These are phyloP conservation scores for Carnegiea gigantea DNA, from an alignment of 179 eudicot genomes.

Conservation along the genomic window DNA sequence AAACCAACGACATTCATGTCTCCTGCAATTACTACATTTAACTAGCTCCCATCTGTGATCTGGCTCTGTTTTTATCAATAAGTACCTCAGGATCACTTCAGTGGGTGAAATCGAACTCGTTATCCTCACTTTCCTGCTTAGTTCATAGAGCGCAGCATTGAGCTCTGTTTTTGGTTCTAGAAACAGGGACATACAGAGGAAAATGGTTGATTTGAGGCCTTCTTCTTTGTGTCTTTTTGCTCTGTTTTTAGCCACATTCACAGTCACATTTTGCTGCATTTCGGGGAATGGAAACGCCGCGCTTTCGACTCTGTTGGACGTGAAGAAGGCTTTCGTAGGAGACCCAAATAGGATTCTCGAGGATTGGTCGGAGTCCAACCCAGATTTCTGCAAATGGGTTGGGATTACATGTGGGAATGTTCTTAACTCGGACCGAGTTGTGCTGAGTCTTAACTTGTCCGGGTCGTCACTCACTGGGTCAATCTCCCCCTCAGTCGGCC, in stretches of 20 bases:
- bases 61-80: too few species aligned
- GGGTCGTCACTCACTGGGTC: constrained; percentile 65
- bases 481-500: constrained; percentile 61
- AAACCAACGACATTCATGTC: neutral
- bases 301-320: constrained; percentile 45
- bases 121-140: neutral
- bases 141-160: neutral
- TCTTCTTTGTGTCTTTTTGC: constrained; percentile 8
- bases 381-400: constrained; percentile 64
- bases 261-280: constrained; percentile 3
- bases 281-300: constrained; percentile 15
- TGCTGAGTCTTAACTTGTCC: constrained; percentile 61
- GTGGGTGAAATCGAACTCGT: neutral
- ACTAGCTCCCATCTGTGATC: neutral
- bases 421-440: constrained; percentile 40
- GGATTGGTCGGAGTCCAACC: constrained; percentile 50
- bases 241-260: constrained; percentile 21
- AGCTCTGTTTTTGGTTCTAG: neutral
- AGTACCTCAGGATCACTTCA: neutral
- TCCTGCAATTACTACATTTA: neutral
- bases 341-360: constrained; percentile 60
- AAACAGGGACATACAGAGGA: neutral
- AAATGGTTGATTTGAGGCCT: constrained; percentile 24
- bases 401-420: constrained; percentile 54
- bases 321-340: constrained; percentile 47